Evolutionary conservation across 1,139 yeast genomes (phyloP), one percentile per base, ranked within the genome.

Genomic region (Saccharomyces hybrid): DNA sequence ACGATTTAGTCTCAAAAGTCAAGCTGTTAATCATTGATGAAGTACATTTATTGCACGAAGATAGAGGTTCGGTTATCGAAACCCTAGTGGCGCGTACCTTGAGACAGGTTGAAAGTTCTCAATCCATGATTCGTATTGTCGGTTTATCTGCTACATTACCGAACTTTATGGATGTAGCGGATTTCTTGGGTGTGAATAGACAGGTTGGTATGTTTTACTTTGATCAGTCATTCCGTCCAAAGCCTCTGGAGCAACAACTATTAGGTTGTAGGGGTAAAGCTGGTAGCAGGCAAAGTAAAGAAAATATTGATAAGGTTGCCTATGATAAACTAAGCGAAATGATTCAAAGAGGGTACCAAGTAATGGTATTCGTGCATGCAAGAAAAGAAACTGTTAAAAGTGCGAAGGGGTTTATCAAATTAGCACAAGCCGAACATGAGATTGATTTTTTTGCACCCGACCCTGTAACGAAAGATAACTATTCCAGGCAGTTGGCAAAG

Each of bases 111-210:
- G 98, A 93, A 69, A 83, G 95, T 58, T 81, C 95, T 0, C 99
- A 93, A 68, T 85, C 88, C 58, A 87, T 91, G 95, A 93, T 95
- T 57, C 77, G 99, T 62, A 93, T 95, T 32, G 86, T 93, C n/a
- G 99, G 99, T 60, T 77, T 93, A 53, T 91, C 98, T 4, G 99
- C 99, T 0, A 93, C 99, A 0, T 76, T 93, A 53, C 99, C 99
- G 0, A 93, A 93, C 66, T 93, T 81, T 61, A 77, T 87, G 65
- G 99, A 93, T 70, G 99, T 95, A 9, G 96, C 99, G 0, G 97
- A 91, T 63, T 95, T 95, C 64, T 73, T 93, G 44, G 95, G 96
- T 5, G 99, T 93, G 2, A 91, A 89, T 66, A 78, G 96, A 54
- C 84, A 85, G 56, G 83, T 84, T 4, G 98, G 98, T 19, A 83